phyloP scores from a whole-genome alignment of 768 basidiomycete species.

The Russula griseocarnosa region DNA sequence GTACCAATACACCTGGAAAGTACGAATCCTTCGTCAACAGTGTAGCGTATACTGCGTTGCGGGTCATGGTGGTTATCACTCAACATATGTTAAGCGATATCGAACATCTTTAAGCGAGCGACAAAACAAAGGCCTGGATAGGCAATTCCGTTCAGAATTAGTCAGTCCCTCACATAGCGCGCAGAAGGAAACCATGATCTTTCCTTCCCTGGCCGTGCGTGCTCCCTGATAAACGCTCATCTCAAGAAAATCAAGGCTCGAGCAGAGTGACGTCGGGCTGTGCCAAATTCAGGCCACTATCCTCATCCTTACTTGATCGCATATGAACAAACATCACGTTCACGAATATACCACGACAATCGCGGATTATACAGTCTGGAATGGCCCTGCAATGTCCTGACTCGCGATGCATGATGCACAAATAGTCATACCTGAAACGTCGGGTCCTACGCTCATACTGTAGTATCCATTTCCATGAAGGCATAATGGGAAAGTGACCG shows the following conservation, averaged over 20 bases:
- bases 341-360: not conserved
- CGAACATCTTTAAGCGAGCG: no score
- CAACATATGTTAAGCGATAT: no score
- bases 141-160: no score
- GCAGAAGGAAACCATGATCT: no score
- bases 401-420: not conserved
- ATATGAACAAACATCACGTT: no score
- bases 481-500: conserved; percentile 4
- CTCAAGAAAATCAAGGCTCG: no score
- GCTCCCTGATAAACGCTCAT: no score
- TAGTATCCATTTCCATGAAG: not conserved
- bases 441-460: not conserved
- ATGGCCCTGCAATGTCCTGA: not conserved
- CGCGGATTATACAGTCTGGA: not conserved
- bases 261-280: not conserved
- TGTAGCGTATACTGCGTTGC: conserved; percentile 64
- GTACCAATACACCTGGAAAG: conserved; percentile 52
- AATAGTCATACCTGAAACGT: not conserved
- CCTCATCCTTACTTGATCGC: no score
- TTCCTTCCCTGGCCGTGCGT: no score
- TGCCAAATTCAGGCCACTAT: not conserved
- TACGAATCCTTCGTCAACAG: conserved; percentile 67
- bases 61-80: conserved; percentile 36
- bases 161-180: no score
- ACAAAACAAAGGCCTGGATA: no score